Base-by-base conservation (phyloP, 2,329 filamentous ascomycete species). In the Botryotinia calthae region DNA sequence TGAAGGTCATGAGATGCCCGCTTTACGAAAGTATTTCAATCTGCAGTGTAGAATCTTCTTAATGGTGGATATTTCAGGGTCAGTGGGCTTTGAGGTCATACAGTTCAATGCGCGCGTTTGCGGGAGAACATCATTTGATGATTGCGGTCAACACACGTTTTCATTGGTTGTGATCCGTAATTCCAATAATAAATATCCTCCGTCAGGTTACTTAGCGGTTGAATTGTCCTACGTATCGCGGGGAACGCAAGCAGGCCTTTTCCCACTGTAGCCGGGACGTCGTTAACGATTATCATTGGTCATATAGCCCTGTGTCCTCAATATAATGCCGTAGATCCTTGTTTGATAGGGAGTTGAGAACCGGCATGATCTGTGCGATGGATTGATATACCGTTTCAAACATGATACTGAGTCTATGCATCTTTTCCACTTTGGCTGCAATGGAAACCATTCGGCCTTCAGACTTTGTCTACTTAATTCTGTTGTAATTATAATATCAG, bases 301-400 rank as follows among this genome's bases (percentile, higher is more conserved):
- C 40, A 42, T 25, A 54, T 20, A 62, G 18, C 42, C 58, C 34
- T 31, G n/a, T 25, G 18, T 31, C n/a, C 16, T 51, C 37, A 54
- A 64, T 65, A n/a, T 56, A 31, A 37, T 71, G 28, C 46, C n/a
- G n/a, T 37, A 51, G 48, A 71, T 31, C 70, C 61, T 66, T 66
- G 70, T 66, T n/a, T 51, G n/a, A 25, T 22, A 56, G 22, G 59
- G 46, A n/a, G 42, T 31, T 65, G 54, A 54, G 25, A 22, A 37
- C 40, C 42, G 25, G n/a, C 56, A 70, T 51, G 31, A 71, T 71
- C 69, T 65, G 59, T 71, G 69, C 69, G 59, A 71, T 71, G 54
- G 46, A 65, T 65, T 71, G 69, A 71, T 56, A 65, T 69, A 44
- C 37, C 61, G 69, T 71, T 71, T 71, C 69, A 71, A 71, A 71